These are phyloP conservation scores for Colletotrichum falcatum DNA, from an alignment of 2,329 filamentous ascomycete species.

Conservation along the genomic window DNA sequence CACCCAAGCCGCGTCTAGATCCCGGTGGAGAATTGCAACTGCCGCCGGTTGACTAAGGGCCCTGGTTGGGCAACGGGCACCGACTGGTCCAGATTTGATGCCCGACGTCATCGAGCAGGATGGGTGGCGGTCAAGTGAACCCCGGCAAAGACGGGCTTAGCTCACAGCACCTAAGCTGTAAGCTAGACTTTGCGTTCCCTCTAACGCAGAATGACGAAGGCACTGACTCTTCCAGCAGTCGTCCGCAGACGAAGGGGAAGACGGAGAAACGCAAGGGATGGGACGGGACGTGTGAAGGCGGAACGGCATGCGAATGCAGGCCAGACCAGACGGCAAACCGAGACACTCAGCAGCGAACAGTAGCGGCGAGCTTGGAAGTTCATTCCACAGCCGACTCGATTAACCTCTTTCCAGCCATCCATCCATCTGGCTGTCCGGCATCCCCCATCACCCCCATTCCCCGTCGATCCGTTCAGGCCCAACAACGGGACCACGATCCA, in stretches of 20 bases:
- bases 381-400: constrained; percentile 6
- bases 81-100: constrained; percentile 24
- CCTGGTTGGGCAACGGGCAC: constrained; percentile 31
- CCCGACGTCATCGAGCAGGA: constrained; percentile 41
- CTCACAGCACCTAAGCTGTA: not conserved
- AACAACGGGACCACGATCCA: constrained; percentile 24
- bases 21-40: constrained; percentile 25
- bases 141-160: constrained; percentile 19
- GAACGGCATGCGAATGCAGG: not conserved
- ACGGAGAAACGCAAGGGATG: constrained; percentile 1
- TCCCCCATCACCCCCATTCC: constrained; percentile 26
- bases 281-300: not conserved
- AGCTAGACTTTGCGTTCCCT: not conserved
- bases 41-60: constrained; percentile 8
- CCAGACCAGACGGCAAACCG: constrained; percentile 13
- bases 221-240: constrained; percentile 7
- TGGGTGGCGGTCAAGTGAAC: constrained; percentile 33
- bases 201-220: constrained; percentile 1
- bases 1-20: constrained; percentile 18
- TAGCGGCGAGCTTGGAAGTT: not conserved
- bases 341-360: constrained; percentile 13
- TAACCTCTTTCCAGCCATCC: constrained; percentile 27
- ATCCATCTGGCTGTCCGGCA: constrained; percentile 13
- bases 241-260: not conserved
- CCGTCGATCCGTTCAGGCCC: constrained; percentile 37